Evolutionary conservation across 2,329 filamentous ascomycete genomes (phyloP).

Genomic region (Ustulina deusta): DNA sequence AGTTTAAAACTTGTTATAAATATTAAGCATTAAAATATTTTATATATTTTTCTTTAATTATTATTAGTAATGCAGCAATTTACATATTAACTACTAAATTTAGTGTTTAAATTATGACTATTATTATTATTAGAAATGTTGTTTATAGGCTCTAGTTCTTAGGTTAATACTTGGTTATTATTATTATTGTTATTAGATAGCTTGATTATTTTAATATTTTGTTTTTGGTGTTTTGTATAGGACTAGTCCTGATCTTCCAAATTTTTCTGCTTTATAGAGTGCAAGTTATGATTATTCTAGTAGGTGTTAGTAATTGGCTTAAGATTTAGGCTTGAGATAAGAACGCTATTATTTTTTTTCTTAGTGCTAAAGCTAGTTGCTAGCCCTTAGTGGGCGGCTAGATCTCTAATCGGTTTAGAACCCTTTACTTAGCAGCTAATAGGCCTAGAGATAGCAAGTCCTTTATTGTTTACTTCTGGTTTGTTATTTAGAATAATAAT

Average conservation of each 20-base stretch:
- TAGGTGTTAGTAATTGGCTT: too few species aligned
- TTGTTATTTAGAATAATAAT: too few species aligned
- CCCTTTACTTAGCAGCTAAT: too few species aligned
- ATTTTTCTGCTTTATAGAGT: not conserved
- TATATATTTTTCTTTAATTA: not conserved
- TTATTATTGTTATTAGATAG: not conserved
- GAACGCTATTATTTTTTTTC: too few species aligned
- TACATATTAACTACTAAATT: slow-evolving; percentile 6
- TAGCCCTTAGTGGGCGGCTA: too few species aligned
- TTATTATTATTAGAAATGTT: not conserved
- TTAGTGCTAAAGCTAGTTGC: too few species aligned
- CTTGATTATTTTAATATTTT: not conserved
- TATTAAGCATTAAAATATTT: not conserved
- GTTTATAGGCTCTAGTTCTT: too few species aligned
- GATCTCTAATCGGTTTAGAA: too few species aligned
- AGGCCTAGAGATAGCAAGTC: too few species aligned
- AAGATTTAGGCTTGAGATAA: too few species aligned
- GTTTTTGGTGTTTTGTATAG: not conserved
- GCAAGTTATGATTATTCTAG: too few species aligned
- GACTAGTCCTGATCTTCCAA: not conserved
- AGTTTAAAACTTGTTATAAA: slow-evolving; percentile 16
- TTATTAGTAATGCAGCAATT: not conserved
- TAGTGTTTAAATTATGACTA: not conserved
- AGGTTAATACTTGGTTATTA: not conserved
- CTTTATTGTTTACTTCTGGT: too few species aligned